Evolutionary conservation across 495 filamentous ascomycete genomes (phyloP).

Genomic region (Aspergillus incahuasiensis): DNA sequence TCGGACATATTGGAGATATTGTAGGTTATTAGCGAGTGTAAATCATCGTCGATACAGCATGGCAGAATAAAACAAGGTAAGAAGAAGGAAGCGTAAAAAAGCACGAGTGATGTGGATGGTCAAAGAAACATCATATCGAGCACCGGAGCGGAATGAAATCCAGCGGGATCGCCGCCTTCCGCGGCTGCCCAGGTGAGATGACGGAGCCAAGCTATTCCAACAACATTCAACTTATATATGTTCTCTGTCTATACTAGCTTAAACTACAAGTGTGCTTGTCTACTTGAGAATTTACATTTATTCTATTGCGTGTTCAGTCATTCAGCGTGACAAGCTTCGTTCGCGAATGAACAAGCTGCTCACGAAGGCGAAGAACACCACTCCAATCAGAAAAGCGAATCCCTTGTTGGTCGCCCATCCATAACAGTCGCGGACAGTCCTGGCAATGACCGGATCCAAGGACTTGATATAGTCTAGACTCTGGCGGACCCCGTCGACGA

Average conservation of each 20-base stretch:
- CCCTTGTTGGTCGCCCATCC: slow-evolving; percentile 47
- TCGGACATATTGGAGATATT: slow-evolving; percentile 32
- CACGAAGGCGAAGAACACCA: slow-evolving; percentile 44
- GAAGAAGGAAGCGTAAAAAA: background rate
- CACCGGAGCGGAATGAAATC: slow-evolving; percentile 6
- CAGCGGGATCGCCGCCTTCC: background rate
- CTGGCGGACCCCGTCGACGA: slow-evolving; percentile 67
- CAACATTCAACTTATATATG: background rate
- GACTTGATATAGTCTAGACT: slow-evolving; percentile 67
- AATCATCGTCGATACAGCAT: slow-evolving; percentile 13
- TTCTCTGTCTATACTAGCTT: background rate
- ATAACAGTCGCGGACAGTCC: slow-evolving; percentile 67
- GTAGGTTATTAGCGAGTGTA: slow-evolving; percentile 10
- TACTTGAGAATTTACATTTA: background rate
- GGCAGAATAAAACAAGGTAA: background rate
- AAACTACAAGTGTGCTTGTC: background rate
- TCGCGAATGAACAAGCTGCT: slow-evolving; percentile 44
- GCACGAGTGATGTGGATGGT: background rate
- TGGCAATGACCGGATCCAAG: slow-evolving; percentile 57
- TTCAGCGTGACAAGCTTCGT: slow-evolving; percentile 33
- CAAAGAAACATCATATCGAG: background rate
- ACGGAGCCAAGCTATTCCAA: background rate
- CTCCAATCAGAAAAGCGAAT: slow-evolving; percentile 40
- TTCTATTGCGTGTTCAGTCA: background rate
- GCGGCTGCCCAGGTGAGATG: background rate